Percentiles rank a stretch among this genome's conserved stretches.
Evolutionary conservation across 441 rosid genomes (phyloP).

Genomic region (Viola pubescens): DNA sequence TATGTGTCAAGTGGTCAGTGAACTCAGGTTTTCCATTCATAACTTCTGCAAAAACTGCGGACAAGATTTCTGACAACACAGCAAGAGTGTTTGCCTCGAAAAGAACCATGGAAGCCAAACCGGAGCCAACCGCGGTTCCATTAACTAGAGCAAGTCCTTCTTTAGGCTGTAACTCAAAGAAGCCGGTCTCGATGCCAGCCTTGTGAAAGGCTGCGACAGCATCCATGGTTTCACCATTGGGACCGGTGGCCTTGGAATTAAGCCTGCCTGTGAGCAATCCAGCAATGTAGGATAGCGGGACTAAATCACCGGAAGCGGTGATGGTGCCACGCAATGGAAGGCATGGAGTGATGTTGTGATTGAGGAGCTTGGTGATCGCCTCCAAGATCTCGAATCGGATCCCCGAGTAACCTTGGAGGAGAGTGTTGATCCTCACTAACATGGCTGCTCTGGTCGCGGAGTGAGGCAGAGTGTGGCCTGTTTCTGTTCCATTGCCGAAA

Average conservation of each 20-base stretch:
- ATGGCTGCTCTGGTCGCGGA: conserved; percentile 58
- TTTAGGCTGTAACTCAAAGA: conserved; percentile 55
- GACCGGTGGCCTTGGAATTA: conserved; percentile 50
- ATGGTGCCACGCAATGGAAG: conserved; percentile 63
- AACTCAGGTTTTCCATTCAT: conserved; percentile 62
- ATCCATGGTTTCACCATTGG: conserved; percentile 31
- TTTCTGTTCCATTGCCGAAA: conserved; percentile 45
- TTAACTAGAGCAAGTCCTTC: conserved; percentile 51
- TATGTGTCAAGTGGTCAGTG: conserved; percentile 55
- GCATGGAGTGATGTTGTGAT: conserved; percentile 53
- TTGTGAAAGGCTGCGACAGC: conserved; percentile 33
- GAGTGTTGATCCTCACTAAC: conserved; percentile 60
- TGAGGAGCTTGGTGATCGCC: conserved; percentile 49
- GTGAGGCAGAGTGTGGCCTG: conserved; percentile 49
- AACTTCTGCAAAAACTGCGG: conserved; percentile 50
- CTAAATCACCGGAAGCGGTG: conserved; percentile 56
- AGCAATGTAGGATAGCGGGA: conserved; percentile 55
- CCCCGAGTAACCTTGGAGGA: conserved; percentile 58
- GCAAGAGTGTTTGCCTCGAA: conserved; percentile 40
- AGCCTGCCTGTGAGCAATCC: conserved; percentile 50
- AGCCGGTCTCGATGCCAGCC: conserved; percentile 36
- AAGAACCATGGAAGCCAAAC: conserved; percentile 45
- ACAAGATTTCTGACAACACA: conserved; percentile 36
- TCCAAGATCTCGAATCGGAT: conserved; percentile 62
- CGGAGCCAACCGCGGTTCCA: conserved; percentile 55